Percentiles rank a stretch among this genome's conserved stretches.
These are phyloP conservation scores for Suaeda aralocaspica DNA, from an alignment of 148 eudicot genomes.

Conservation along the genomic window DNA sequence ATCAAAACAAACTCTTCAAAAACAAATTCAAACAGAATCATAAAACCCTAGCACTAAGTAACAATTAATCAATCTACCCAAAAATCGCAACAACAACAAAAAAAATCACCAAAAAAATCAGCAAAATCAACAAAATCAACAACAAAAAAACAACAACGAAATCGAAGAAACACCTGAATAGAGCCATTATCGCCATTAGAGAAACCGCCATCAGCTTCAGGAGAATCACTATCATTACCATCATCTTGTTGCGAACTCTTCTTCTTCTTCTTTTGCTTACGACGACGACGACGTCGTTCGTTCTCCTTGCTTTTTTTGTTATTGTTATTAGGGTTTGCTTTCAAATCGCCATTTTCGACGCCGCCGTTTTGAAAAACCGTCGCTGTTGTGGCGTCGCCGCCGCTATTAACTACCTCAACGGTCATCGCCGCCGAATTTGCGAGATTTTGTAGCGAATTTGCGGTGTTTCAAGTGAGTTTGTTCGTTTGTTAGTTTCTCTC, in stretches of 20 bases:
- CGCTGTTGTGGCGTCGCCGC: slow-evolving; percentile 2
- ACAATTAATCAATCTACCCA: not conserved
- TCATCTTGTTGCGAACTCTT: slow-evolving; percentile 14
- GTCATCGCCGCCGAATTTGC: slow-evolving; percentile 30
- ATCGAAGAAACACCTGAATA: slow-evolving; percentile 5
- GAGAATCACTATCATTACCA: slow-evolving; percentile 29
- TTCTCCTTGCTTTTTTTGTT: slow-evolving; percentile 51
- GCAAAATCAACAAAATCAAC: not conserved
- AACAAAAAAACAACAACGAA: too few species aligned
- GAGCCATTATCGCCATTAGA: slow-evolving; percentile 13
- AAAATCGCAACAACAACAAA: not conserved
- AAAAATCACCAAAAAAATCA: not conserved
- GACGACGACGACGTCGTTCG: slow-evolving; percentile 71
- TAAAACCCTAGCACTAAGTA: not conserved
- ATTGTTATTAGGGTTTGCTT: slow-evolving; percentile 47
- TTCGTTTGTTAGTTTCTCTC: too few species aligned
- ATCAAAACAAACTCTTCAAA: not conserved
- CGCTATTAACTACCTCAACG: slow-evolving; percentile 30
- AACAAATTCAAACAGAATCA: not conserved
- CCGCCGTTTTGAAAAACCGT: slow-evolving; percentile 34
- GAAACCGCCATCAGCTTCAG: slow-evolving; percentile 16
- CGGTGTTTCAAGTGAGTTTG: too few species aligned
- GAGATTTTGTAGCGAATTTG: too few species aligned
- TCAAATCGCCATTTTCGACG: slow-evolving; percentile 29
- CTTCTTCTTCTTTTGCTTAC: slow-evolving; percentile 85